phyloP scores from a whole-genome alignment of 495 filamentous ascomycete species.

The Penicillium tannophilum region DNA sequence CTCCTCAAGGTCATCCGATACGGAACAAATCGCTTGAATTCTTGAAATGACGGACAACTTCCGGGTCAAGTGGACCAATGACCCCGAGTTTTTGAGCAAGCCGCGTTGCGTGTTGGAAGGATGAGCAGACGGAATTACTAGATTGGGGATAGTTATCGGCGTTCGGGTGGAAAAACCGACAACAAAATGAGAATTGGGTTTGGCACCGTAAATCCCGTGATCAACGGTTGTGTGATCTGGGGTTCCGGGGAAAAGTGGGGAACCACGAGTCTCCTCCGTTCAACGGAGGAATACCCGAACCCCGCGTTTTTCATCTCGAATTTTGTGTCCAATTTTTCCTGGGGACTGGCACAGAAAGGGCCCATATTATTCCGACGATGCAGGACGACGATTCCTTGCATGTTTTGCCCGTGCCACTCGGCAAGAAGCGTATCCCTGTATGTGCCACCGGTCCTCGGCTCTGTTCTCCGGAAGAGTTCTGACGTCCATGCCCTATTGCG shows the following conservation, averaged over 20 bases:
- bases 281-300: conserved; percentile 28
- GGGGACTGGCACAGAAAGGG: neutral
- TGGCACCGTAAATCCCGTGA: neutral
- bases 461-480: neutral
- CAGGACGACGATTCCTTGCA: conserved; percentile 31
- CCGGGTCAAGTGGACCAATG: conserved; percentile 18
- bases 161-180: conserved; percentile 7
- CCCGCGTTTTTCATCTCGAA: conserved; percentile 24
- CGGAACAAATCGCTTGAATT: conserved; percentile 4
- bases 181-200: neutral
- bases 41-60: conserved; percentile 24
- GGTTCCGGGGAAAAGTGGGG: neutral
- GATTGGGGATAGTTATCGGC: conserved; percentile 6
- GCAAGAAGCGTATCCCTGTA: conserved; percentile 47
- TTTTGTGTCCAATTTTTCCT: neutral
- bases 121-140: conserved; percentile 1
- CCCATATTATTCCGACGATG: conserved; percentile 14
- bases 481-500: neutral
- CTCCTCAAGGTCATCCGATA: conserved; percentile 4
- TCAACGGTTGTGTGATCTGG: neutral
- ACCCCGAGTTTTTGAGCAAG: neutral
- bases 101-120: neutral
- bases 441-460: neutral
- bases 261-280: neutral
- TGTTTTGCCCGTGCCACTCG: conserved; percentile 28